Conservation (phyloP, 306 rosid species). For the Acacia acuminata region DNA sequence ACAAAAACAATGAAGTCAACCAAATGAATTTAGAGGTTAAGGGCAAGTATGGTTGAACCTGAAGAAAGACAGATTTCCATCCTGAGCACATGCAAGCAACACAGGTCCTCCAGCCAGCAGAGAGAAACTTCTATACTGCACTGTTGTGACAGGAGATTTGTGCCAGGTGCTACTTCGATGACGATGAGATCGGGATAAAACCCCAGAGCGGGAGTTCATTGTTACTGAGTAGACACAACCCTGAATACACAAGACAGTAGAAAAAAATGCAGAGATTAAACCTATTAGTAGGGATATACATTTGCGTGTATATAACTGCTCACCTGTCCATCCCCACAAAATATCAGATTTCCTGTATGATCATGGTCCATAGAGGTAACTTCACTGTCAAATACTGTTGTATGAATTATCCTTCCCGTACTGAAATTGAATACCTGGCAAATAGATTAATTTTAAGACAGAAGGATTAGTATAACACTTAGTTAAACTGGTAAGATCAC, state of each 20-base stretch:
- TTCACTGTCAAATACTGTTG: slow-evolving; percentile 69
- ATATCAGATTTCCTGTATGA: slow-evolving; percentile 4
- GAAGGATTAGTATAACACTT: slow-evolving; percentile 9
- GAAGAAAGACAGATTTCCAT: slow-evolving; percentile 91
- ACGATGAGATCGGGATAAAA: slow-evolving; percentile 86
- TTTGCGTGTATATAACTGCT: slow-evolving; percentile 33
- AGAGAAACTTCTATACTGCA: slow-evolving; percentile 93
- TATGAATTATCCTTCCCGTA: slow-evolving; percentile 88
- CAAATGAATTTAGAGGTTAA: slow-evolving; percentile 20
- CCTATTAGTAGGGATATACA: slow-evolving; percentile 18
- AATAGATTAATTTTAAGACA: slow-evolving; percentile 25
- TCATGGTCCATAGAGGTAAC: slow-evolving; percentile 63
- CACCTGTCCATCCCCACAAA: slow-evolving; percentile 47
- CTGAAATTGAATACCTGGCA: slow-evolving; percentile 93
- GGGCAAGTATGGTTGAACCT: slow-evolving; percentile 54
- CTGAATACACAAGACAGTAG: slow-evolving; percentile 52
- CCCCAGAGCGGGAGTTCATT: slow-evolving; percentile 86
- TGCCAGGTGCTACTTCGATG: slow-evolving; percentile 63
- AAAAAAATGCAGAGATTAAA: slow-evolving; percentile 11
- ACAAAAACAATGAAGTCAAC: slow-evolving; percentile 29
- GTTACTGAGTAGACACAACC: slow-evolving; percentile 87
- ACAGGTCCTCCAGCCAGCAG: slow-evolving; percentile 91
- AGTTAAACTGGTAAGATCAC: not conserved
- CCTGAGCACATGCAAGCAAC: slow-evolving; percentile 84
- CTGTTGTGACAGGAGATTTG: slow-evolving; percentile 82